Base-by-base conservation (phyloP, 257 asterid genomes). In the Echium plantagineum region DNA sequence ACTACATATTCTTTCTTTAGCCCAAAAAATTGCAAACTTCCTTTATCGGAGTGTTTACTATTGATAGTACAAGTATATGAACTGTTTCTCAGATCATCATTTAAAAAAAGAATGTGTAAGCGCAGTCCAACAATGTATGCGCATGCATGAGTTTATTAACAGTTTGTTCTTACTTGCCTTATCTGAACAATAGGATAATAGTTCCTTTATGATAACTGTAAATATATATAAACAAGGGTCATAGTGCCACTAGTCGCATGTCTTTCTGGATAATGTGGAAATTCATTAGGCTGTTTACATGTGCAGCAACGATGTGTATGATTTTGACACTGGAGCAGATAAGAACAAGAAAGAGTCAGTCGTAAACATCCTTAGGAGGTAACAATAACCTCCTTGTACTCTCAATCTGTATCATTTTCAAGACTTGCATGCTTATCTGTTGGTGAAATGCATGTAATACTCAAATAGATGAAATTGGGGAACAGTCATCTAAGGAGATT, bases 271-370 rank as follows among this genome's bases (percentile, higher is more conserved):
- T 24, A 49, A 59, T 24, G 21, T 31, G 68, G 56, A 56, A 62
- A 21, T 60, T 28, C 74, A 64, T 66, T 59, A 55, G 51, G 57
- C 48, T 73, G 24, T 69, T 60, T 57, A 70, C 66, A 30, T 76
- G 74, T 65, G 66, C 95, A 90, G 98, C 96, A 90, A 90, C 65
- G 98, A 90, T 62, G 96, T 90, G 47, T 88, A 90, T 64, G 98
- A 90, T 88, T 87, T 81, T 75, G 96, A 85, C 64, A 77, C 85
- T 19, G 96, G 98, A 75, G 98, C 96, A 6, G 98, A 91, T 77
- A 75, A 67, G 72, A 83, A 91, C 81, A 91, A 91, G 91, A 85
- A 83, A 72, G 98, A 91, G 78, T 91, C 98, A 5, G 93, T 88
- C 59, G 98, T 91, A 52, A 91, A 83, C 64, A 69, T 87, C 60